These are phyloP conservation scores for Naematelia aurantialba DNA, from an alignment of 768 basidiomycete genomes.

Conservation along the genomic window DNA sequence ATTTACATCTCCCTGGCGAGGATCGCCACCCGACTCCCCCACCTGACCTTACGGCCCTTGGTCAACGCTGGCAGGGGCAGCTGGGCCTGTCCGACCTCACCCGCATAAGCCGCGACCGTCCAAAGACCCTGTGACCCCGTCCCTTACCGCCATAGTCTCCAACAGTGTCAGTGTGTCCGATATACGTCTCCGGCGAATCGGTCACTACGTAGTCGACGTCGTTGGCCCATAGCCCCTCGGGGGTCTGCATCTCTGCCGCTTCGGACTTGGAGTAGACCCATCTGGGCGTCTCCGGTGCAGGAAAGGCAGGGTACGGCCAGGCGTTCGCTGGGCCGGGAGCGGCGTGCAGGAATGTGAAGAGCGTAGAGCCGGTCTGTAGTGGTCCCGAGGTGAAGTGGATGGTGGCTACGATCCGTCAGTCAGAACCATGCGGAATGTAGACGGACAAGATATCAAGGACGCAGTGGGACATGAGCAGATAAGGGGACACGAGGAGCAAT, in stretches of 20 bases:
- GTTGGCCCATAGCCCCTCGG: conserved; percentile 16
- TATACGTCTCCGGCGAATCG: conserved; percentile 1
- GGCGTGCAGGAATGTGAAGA: conserved; percentile 62
- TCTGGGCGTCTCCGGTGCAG: conserved; percentile 8
- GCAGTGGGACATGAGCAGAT: no score
- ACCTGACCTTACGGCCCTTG: neutral
- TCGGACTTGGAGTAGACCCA: conserved; percentile 88
- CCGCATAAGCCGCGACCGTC: neutral
- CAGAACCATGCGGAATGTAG: conserved; percentile 10
- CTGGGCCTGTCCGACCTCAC: neutral
- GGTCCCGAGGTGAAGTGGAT: conserved; percentile 77
- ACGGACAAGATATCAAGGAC: no score
- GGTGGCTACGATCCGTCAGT: conserved; percentile 36
- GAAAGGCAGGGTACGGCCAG: conserved; percentile 4
- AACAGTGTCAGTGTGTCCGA: no score
- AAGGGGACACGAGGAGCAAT: no score
- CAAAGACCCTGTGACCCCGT: neutral
- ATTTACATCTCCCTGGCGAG: neutral
- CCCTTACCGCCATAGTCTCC: no score
- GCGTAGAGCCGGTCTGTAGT: conserved; percentile 82
- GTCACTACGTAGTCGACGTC: conserved; percentile 35
- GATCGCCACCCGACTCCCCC: neutral
- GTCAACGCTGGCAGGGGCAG: neutral
- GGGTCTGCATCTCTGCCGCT: conserved; percentile 20
- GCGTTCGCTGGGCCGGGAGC: neutral